Evolutionary conservation across 1,284 basidiomycete species (phyloP).

Genomic region (Schizophyllum amplum): DNA sequence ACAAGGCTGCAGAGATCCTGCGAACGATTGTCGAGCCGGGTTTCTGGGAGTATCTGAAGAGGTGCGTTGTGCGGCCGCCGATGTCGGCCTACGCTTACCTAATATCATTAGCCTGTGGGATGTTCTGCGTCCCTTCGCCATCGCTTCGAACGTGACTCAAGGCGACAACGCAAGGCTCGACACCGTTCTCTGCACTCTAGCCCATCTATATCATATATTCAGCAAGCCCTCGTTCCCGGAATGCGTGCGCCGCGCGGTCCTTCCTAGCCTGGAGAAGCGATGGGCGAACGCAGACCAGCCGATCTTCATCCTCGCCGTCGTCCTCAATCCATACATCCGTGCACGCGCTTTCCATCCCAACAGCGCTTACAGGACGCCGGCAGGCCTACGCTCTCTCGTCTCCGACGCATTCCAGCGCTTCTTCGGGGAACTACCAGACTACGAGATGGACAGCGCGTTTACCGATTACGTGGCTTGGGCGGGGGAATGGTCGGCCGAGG

Average conservation of each 20-base stretch:
- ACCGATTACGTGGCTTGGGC: conserved; percentile 7
- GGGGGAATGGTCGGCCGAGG: conserved; percentile 7
- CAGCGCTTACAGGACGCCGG: neutral
- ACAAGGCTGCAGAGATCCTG: conserved; percentile 6
- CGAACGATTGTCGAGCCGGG: conserved; percentile 9
- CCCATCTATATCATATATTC: conserved; percentile 18
- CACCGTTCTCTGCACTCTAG: conserved; percentile 23
- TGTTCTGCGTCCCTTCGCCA: conserved; percentile 25
- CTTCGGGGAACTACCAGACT: neutral
- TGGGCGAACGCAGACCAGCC: conserved; percentile 28
- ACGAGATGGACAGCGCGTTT: conserved; percentile 12
- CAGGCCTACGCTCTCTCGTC: neutral
- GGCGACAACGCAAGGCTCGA: conserved; percentile 20
- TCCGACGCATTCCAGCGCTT: conserved; percentile 1
- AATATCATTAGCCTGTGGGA: conserved; percentile 14
- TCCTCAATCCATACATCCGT: conserved; percentile 21
- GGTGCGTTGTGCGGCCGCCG: conserved; percentile 9
- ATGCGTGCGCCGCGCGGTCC: conserved; percentile 2
- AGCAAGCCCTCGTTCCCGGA: neutral
- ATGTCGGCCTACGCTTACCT: no score
- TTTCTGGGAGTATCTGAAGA: conserved; percentile 18
- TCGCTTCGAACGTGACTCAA: conserved; percentile 25
- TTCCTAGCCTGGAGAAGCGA: conserved; percentile 6
- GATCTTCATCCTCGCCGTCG: conserved; percentile 25
- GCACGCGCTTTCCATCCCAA: conserved; percentile 8